Conservation (phyloP, 73 alveolate species). For the Paraurostyla sp. region DNA sequence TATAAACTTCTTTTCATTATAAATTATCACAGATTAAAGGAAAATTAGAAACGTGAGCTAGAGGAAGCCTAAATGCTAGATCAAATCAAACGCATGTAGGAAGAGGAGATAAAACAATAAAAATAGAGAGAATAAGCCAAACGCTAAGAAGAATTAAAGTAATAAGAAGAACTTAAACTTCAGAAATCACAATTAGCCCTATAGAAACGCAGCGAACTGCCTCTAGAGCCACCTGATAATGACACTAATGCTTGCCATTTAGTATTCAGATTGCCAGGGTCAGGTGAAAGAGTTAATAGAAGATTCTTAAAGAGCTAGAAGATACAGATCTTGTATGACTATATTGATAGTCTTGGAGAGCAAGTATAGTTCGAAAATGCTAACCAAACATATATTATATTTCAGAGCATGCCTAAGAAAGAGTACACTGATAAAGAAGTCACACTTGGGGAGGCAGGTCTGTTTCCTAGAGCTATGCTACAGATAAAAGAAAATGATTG, state of each 20-base stretch:
- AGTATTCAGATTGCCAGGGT: constrained; percentile 81
- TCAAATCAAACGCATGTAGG: constrained; percentile 65
- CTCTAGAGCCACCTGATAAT: constrained; percentile 77
- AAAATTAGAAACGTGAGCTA: constrained; percentile 66
- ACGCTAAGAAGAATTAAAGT: constrained; percentile 59
- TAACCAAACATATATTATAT: constrained; percentile 59
- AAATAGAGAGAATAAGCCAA: constrained; percentile 74
- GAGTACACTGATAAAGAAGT: constrained; percentile 67
- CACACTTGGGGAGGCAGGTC: constrained; percentile 83
- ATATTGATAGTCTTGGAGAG: constrained; percentile 76
- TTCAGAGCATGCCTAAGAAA: constrained; percentile 81
- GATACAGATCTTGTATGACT: constrained; percentile 69
- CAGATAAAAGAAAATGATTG: constrained; percentile 80
- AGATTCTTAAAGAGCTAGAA: constrained; percentile 79
- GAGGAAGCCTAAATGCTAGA: constrained; percentile 68
- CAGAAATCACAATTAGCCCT: constrained; percentile 57
- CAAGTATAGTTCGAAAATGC: constrained; percentile 69
- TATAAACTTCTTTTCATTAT: no score
- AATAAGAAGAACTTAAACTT: constrained; percentile 4
- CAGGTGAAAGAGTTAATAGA: constrained; percentile 75
- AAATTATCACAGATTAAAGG: constrained; percentile 29
- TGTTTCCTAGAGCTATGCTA: constrained; percentile 79
- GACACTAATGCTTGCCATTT: constrained; percentile 73
- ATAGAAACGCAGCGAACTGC: constrained; percentile 49
- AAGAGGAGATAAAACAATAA: constrained; percentile 65